These are phyloP conservation scores for Globisporangium takayamanum DNA, from an alignment of 352 stramenopile genomes.

Conservation along the genomic window DNA sequence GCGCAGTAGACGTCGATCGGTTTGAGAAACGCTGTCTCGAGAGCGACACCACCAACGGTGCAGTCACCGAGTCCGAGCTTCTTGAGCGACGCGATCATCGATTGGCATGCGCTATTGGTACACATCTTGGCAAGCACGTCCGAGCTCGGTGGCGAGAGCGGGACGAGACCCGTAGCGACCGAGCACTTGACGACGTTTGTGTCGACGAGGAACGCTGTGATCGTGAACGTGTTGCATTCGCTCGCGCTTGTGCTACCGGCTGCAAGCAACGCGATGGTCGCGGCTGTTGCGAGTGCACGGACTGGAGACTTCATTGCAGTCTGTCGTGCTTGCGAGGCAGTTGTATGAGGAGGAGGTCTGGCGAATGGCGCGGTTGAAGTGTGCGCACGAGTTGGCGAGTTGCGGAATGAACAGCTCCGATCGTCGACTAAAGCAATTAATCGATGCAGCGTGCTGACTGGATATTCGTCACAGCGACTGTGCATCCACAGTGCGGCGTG, in stretches of 20 bases:
- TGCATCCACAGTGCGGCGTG: no score
- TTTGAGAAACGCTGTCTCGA: conserved; percentile 4
- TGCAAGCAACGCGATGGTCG: neutral
- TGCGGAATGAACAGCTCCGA: no score
- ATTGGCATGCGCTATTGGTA: neutral
- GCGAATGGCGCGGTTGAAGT: no score
- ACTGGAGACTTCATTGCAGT: no score
- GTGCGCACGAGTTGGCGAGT: no score
- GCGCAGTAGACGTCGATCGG: conserved; percentile 5
- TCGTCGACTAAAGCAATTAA: no score
- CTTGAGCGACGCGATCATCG: conserved; percentile 1
- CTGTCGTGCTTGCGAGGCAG: no score
- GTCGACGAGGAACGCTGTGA: neutral
- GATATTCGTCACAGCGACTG: no score
- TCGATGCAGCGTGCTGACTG: no score
- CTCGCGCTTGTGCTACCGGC: neutral
- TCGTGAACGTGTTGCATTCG: neutral
- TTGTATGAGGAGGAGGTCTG: no score
- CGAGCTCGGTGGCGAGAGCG: neutral
- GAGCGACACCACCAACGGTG: neutral
- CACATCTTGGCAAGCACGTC: conserved; percentile 3
- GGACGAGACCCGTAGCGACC: neutral
- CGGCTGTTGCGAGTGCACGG: neutral
- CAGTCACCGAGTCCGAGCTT: conserved; percentile 6
- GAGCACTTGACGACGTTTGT: conserved; percentile 3